Base-by-base conservation (phyloP, 345 rosid species). In the Dimocarpus longan region DNA sequence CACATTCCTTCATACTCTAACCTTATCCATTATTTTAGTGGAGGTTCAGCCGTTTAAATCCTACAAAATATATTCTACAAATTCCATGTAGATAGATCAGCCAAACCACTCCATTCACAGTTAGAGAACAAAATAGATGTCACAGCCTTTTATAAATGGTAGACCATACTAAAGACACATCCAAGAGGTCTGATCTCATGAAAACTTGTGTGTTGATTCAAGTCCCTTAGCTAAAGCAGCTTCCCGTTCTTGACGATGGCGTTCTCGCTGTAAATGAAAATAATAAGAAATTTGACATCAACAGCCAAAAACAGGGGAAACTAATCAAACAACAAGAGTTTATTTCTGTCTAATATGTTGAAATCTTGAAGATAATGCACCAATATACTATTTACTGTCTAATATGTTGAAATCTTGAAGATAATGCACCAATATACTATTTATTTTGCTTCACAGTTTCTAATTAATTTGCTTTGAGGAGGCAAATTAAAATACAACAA, bases 231-330 rank as follows among this genome's bases (percentile, higher is more conserved):
- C 37, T 77, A 68, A 75, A 71, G 86, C 71, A 65, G 80, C 85
- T 82, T 86, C 86, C 28, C 82, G 84, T 44, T 86, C 89, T 73
- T 65, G 78, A 50, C 78, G 76, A 13, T 42, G 68, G 10, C 18
- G 78, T 75, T 86, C 88, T 75, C 91, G 84, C 91, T 87, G 76
- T 52, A 76, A 19, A 12, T 22, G 19, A 54, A 15, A 24, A 75
- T 46, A 54, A 39, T 42, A 62, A 74, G 18, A 62, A 71, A 44
- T 24, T 4, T 74, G 19, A 44, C 12, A 74, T 62, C 63, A 24
- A 22, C 16, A 21, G 24, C 28, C 22, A 52, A 9, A 52, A 9
- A 10, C 1, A 50, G 52, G 6, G 7, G 12, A 60, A 60, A 73
- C 15, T 42, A 57, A 57, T 73, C 39, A 40, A 42, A 13, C 4